These are phyloP conservation scores for Dioscorea alata DNA, from an alignment of 106 monocot genomes.

Conservation along the genomic window DNA sequence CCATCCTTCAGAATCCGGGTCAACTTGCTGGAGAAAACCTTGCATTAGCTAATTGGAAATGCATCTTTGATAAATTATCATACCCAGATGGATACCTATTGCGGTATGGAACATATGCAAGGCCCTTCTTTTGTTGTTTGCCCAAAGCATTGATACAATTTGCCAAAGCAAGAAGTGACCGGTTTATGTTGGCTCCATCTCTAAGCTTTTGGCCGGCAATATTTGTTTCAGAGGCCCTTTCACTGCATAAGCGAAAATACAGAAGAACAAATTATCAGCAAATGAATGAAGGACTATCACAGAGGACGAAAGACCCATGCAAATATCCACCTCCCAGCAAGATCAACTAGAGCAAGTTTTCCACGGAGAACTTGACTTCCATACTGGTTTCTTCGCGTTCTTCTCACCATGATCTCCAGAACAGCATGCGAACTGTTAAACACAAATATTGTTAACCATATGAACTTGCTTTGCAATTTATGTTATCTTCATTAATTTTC, in stretches of 20 bases:
- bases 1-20: constrained; percentile 98
- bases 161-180: constrained; percentile 93
- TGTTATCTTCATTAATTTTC: no score
- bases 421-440: constrained; percentile 86
- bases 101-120: constrained; percentile 99
- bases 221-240: constrained; percentile 94
- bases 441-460: not conserved
- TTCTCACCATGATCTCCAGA: constrained; percentile 87
- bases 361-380: constrained; percentile 76
- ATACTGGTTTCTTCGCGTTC: constrained; percentile 64
- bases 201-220: constrained; percentile 88
- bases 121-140: constrained; percentile 94
- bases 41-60: not conserved
- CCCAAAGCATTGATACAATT: constrained; percentile 99
- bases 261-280: not conserved
- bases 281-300: not conserved
- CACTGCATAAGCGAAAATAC: constrained; percentile 33
- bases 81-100: constrained; percentile 56
- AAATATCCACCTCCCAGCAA: constrained; percentile 77
- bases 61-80: not conserved
- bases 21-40: constrained; percentile 56
- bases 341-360: constrained; percentile 97
- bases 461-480: no score
- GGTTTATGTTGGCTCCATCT: constrained; percentile 96
- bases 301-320: not conserved